Evolutionary conservation across 2,329 filamentous ascomycete species (phyloP).

Genomic region (Xylariales sp.): DNA sequence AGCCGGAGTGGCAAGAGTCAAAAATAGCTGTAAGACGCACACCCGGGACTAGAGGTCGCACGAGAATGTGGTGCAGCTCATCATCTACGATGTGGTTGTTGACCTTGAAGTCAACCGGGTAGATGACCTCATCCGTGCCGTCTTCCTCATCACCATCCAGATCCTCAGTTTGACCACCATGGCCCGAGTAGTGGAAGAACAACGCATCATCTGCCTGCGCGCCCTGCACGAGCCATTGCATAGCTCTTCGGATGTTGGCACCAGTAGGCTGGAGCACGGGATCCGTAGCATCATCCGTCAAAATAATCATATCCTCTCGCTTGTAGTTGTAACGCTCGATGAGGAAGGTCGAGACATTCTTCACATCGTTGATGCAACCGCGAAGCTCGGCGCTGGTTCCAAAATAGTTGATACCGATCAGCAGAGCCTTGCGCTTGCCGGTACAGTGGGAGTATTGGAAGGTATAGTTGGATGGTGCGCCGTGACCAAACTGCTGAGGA

Average conservation of each 20-base stretch:
- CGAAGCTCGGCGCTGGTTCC: constrained; percentile 66
- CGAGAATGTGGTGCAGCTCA: constrained; percentile 75
- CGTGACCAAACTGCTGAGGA: constrained; percentile 59
- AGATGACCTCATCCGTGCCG: constrained; percentile 79
- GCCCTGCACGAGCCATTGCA: constrained; percentile 70
- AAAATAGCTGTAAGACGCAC: constrained; percentile 60
- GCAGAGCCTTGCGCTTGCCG: constrained; percentile 66
- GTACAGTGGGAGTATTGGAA: constrained; percentile 76
- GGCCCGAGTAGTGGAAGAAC: constrained; percentile 58
- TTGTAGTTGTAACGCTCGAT: constrained; percentile 66
- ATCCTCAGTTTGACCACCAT: constrained; percentile 78
- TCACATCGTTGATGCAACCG: constrained; percentile 77
- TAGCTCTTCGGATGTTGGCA: constrained; percentile 68
- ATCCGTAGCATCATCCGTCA: constrained; percentile 72
- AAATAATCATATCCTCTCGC: constrained; percentile 73
- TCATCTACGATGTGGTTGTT: constrained; percentile 81
- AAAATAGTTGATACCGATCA: constrained; percentile 82
- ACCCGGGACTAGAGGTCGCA: constrained; percentile 49
- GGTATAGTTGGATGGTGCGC: constrained; percentile 63
- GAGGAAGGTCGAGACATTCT: constrained; percentile 70
- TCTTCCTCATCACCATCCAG: constrained; percentile 77
- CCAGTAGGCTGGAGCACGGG: constrained; percentile 70
- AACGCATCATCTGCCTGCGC: constrained; percentile 71
- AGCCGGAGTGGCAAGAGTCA: constrained; percentile 64
- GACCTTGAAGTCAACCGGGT: constrained; percentile 75